Percentiles rank a stretch among this genome's conserved stretches.
These are phyloP conservation scores for Verticillium zaregamsianum DNA, from an alignment of 2,329 filamentous ascomycete genomes.

Conservation along the genomic window DNA sequence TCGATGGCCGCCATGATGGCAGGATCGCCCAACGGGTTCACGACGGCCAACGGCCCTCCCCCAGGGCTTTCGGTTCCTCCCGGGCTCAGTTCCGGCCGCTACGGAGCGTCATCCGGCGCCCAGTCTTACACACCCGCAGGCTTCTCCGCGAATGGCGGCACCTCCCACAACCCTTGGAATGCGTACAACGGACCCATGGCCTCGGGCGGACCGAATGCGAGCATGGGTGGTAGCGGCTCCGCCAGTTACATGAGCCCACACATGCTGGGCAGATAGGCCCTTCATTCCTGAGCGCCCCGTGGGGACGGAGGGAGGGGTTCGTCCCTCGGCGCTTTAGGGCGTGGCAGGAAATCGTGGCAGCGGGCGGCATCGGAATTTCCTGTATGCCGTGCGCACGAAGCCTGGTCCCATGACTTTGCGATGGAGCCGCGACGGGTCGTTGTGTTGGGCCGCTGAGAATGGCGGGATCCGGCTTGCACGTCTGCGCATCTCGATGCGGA, in stretches of 20 bases:
- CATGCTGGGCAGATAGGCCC: constrained; percentile 26
- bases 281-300: background rate
- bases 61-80: constrained; percentile 76
- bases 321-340: background rate
- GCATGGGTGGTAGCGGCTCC: constrained; percentile 14
- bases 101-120: constrained; percentile 7
- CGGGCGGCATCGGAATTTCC: background rate
- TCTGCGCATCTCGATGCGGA: background rate
- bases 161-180: constrained; percentile 11
- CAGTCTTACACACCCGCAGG: constrained; percentile 13
- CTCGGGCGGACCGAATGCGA: constrained; percentile 14
- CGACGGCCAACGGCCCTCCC: constrained; percentile 70
- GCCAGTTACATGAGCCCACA: constrained; percentile 24
- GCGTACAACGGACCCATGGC: constrained; percentile 12
- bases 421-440: background rate
- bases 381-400: background rate
- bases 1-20: constrained; percentile 55
- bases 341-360: background rate
- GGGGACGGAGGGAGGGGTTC: background rate
- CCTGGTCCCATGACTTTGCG: background rate
- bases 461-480: background rate
- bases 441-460: background rate
- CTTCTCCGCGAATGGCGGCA: constrained; percentile 13
- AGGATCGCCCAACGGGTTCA: constrained; percentile 42
- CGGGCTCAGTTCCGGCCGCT: constrained; percentile 47